Base-by-base conservation (phyloP, 2,329 filamentous ascomycete genomes). In the Colletotrichum abscissum region DNA sequence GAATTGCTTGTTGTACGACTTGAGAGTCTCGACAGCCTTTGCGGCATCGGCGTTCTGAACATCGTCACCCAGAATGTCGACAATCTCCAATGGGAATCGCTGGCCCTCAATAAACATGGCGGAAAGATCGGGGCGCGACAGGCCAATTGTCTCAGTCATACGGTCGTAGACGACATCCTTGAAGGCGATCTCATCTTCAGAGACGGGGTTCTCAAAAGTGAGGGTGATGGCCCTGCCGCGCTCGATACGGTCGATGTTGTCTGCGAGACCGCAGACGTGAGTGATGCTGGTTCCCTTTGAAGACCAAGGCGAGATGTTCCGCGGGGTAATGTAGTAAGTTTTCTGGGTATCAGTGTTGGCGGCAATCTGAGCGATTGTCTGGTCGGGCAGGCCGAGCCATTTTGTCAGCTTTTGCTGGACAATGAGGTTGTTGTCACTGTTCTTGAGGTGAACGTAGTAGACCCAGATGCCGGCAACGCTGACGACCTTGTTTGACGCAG, bases 261-360 rank as follows among this genome's bases (percentile, higher is more conserved):
- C 86, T 77, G 92, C 90, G 73, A 98, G 86, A 30, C 94, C 95
- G 81, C 96, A 98, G 38, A 98, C 96, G 76, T 97, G 92, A 67
- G 96, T 93, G 81, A 98, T 98, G 81, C 92, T 96, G 59, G 96
- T 98, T 33, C 95, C 96, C 83, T 98, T 95, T 69, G 95, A 98
- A 84, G 95, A 98, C 97, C 97, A 99, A 81, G 97, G 97, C 54
- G 95, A 98, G 77, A 97, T 95, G 78, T 94, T 93, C 76, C 96
- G 91, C 24, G 96, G 96, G 59, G 90, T 91, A 72, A 98, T 88
- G 80, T 95, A 94, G 81, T 78, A 82, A 74, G 84, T 86, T 80
- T 58, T 83, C 78, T 46, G 81, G 77, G 71, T 69, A 14, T 75
- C 74, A 42, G 80, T 80, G 33, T 85, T 82, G 73, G 86, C 85